Evolutionary conservation across 371 early-diverging fungal genomes (phyloP).

Genomic region (Mucor irregularis): DNA sequence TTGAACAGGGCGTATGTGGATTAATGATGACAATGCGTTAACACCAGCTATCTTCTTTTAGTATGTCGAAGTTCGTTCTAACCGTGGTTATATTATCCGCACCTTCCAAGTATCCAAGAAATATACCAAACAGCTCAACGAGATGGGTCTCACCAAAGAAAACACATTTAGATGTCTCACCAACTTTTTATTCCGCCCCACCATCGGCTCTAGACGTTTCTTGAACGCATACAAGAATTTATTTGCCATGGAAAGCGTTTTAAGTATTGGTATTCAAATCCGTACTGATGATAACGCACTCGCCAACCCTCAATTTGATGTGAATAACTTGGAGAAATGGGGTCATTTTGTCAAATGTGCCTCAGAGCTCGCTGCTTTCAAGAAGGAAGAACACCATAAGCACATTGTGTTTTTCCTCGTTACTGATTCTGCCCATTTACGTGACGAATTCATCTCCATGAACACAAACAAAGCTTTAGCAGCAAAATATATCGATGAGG

Average conservation of each 20-base stretch:
- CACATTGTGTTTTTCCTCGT: constrained; percentile 47
- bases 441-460: constrained; percentile 41
- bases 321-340: constrained; percentile 38
- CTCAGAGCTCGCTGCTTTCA: constrained; percentile 36
- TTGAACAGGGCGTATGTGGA: no score
- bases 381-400: constrained; percentile 36
- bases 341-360: constrained; percentile 51
- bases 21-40: no score
- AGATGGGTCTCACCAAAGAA: constrained; percentile 42
- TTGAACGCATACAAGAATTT: constrained; percentile 44
- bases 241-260: constrained; percentile 45
- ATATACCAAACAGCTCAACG: constrained; percentile 27
- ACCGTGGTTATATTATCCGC: constrained; percentile 49
- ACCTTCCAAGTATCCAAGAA: constrained; percentile 37
- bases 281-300: constrained; percentile 46
- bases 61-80: constrained; percentile 45
- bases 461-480: constrained; percentile 27
- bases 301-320: constrained; percentile 42
- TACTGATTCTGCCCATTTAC: constrained; percentile 43
- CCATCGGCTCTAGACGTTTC: constrained; percentile 46
- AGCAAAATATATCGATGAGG: constrained; percentile 23
- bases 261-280: constrained; percentile 47
- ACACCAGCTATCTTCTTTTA: constrained; percentile 3
- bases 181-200: constrained; percentile 50
- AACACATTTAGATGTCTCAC: constrained; percentile 47